Percentiles rank a stretch among this genome's conserved stretches.
These are phyloP conservation scores for Sporisorium reilianum DNA, from an alignment of 1,284 basidiomycete species.

Conservation along the genomic window DNA sequence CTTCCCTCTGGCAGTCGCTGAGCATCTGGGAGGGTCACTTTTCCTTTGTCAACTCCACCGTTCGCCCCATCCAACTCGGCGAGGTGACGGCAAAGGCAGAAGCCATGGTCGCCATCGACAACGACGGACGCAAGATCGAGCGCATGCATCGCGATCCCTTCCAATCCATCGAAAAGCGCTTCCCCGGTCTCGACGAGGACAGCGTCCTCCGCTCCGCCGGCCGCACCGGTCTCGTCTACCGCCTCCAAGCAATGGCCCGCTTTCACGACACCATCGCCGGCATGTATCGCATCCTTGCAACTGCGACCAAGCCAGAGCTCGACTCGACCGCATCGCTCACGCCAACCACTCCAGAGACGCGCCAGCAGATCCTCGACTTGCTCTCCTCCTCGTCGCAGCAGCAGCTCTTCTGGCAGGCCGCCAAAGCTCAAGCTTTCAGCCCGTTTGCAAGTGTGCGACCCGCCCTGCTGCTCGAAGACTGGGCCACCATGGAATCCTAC, in stretches of 20 bases:
- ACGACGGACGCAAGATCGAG: conserved; percentile 40
- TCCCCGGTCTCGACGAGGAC: conserved; percentile 50
- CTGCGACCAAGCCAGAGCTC: conserved; percentile 11
- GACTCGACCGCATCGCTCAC: conserved; percentile 3
- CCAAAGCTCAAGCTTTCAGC: conserved; percentile 38
- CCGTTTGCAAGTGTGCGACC: conserved; percentile 41
- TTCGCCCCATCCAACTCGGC: conserved; percentile 38
- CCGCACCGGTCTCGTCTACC: conserved; percentile 45
- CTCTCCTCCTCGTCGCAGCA: conserved; percentile 22
- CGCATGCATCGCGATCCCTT: conserved; percentile 42
- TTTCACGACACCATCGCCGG: conserved; percentile 44
- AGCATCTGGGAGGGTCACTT: conserved; percentile 54
- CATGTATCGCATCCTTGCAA: conserved; percentile 47
- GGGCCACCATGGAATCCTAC: conserved; percentile 46
- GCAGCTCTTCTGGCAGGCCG: conserved; percentile 32
- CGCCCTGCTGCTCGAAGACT: conserved; percentile 43
- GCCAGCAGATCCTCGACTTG: conserved; percentile 34
- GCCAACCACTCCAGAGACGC: conserved; percentile 31
- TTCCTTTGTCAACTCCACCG: conserved; percentile 43
- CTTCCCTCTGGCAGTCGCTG: conserved; percentile 47
- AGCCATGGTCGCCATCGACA: conserved; percentile 38
- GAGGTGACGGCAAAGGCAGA: conserved; percentile 24
- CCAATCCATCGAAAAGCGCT: conserved; percentile 39
- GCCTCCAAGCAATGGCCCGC: conserved; percentile 39
- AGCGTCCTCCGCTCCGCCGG: conserved; percentile 45